Evolutionary conservation across 768 basidiomycete genomes (phyloP).

Genomic region (Suillus occidentalis): DNA sequence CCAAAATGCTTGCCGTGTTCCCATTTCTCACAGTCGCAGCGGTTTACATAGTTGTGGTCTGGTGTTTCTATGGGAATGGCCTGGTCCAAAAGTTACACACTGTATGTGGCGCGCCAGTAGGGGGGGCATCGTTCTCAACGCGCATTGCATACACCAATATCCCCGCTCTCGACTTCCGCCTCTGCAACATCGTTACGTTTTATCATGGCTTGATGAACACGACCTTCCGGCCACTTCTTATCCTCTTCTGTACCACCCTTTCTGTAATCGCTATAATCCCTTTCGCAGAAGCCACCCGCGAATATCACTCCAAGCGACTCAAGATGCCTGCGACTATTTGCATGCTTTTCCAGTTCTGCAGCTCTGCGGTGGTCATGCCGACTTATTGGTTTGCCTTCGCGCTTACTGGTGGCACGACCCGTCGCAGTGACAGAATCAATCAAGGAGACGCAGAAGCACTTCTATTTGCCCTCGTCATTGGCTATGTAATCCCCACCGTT

Average conservation of each 20-base stretch:
- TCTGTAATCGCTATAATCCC: conserved; percentile 30
- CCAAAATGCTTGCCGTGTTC: conserved; percentile 2
- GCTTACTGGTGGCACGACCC: conserved; percentile 33
- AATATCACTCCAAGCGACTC: conserved; percentile 32
- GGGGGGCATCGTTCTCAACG: conserved; percentile 24
- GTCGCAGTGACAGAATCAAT: conserved; percentile 23
- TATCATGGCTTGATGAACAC: conserved; percentile 35
- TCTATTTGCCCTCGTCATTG: conserved; percentile 43
- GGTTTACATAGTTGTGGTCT: neutral
- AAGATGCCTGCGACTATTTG: conserved; percentile 43
- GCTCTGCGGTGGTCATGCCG: conserved; percentile 43
- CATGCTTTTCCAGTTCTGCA: conserved; percentile 38
- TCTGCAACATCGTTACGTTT: conserved; percentile 45
- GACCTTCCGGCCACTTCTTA: conserved; percentile 4
- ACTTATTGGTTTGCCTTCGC: conserved; percentile 48
- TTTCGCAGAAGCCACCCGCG: conserved; percentile 41
- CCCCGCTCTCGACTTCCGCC: conserved; percentile 30
- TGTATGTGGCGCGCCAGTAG: conserved; percentile 30
- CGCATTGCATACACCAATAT: conserved; percentile 39
- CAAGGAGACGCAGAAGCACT: conserved; percentile 48
- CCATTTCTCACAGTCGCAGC: conserved; percentile 2
- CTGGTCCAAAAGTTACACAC: conserved; percentile 17
- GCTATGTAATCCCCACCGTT: conserved; percentile 42
- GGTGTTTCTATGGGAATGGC: conserved; percentile 2
- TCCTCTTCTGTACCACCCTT: neutral